These are phyloP conservation scores for Tetrastigma voinierianum DNA, from an alignment of 164 flowering plant genomes.

Conservation along the genomic window DNA sequence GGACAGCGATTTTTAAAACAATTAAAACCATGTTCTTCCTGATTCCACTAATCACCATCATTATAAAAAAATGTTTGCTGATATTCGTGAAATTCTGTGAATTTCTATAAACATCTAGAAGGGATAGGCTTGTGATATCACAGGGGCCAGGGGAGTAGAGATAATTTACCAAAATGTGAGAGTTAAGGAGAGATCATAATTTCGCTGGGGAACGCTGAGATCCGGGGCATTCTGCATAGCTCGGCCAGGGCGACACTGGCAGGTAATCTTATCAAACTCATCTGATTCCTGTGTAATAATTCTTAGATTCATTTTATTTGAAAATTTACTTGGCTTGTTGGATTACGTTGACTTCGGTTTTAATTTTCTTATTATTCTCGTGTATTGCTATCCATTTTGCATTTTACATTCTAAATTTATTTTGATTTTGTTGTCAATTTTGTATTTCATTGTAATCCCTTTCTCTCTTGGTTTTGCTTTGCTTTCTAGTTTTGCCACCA, in stretches of 20 bases:
- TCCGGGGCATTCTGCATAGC: slow-evolving; percentile 27
- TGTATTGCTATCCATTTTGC: neutral
- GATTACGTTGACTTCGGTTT: too few relatives aligned
- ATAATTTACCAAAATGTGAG: neutral
- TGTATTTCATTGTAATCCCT: neutral
- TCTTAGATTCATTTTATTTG: neutral
- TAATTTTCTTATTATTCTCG: neutral
- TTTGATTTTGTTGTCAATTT: neutral
- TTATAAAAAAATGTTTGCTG: too few relatives aligned
- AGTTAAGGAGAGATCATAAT: neutral
- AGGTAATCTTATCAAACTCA: slow-evolving; percentile 23
- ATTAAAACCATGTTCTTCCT: too few relatives aligned
- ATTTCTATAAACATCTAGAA: too few relatives aligned
- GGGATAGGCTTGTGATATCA: too few relatives aligned
- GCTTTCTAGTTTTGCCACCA: too few relatives aligned
- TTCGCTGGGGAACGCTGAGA: slow-evolving; percentile 30
- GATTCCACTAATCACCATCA: too few relatives aligned
- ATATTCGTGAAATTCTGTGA: too few relatives aligned
- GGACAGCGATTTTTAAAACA: too few relatives aligned
- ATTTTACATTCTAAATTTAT: neutral
- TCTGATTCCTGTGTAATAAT: neutral
- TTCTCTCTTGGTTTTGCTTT: neutral
- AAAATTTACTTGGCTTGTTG: neutral
- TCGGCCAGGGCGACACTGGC: slow-evolving; percentile 40
- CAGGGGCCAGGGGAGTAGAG: too few relatives aligned